Base-by-base conservation (phyloP, 1,139 yeast species). In the Magnusiomyces sp. region DNA sequence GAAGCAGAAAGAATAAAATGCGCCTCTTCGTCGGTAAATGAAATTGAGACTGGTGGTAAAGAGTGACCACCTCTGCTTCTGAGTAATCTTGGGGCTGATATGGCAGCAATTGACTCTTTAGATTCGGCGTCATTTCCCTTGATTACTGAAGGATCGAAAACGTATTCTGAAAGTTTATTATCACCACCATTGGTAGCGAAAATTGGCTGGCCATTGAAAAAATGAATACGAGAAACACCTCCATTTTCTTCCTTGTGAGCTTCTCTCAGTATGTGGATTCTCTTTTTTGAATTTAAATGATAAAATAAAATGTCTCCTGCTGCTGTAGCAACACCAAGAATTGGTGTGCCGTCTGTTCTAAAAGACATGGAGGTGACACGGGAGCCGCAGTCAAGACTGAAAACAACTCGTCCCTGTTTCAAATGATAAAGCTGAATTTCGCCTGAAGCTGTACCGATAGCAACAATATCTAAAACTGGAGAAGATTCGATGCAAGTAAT, bases 1-100 rank as follows among this genome's bases (percentile, higher is more conserved):
- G 97, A 87, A 3, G 95, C 95, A 55, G 96, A 86, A 51, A 87
- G 75, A 33, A 94, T 65, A 66, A 81, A 87, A 67, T 94, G 98
- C 0, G 95, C 81, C 55, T 79, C 82, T 17, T 80, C 78, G 58
- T 86, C 85, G 2, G 95, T 88, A 65, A 92, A 94, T 37, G 74
- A 72, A 46, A 94, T 81, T 11, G 80, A 69, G 0, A 84, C 74
- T 2, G 98, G 95, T 5, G 98, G 96, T 20, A 88, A 84, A 2
- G 96, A 81, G 66, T 94, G 98, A 13, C 99, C 99, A 59, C 97
- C 97, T 64, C 98, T 79, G 0, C 95, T 85, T 66, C 98, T 80
- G 59, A 94, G 74, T 55, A 83, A 81, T 63, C 98, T 81, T 40
- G 98, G 98, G 1, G 97, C 95, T 5, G 94, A 79, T 33, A 88